phyloP scores from a whole-genome alignment of 768 basidiomycete species.

The Terana coerulea region DNA sequence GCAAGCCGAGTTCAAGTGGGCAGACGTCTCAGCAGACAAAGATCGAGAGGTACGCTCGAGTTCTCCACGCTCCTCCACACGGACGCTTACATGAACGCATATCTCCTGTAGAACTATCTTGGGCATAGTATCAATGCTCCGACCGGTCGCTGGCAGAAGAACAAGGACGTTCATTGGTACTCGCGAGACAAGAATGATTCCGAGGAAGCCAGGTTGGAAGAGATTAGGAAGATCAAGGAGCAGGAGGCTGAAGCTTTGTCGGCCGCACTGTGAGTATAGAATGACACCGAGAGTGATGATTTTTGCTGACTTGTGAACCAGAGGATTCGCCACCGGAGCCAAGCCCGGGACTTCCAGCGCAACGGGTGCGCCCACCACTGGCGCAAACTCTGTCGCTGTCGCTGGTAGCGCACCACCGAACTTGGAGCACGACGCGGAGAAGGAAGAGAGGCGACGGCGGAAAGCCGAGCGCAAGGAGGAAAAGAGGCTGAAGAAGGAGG shows the following conservation, averaged over 20 bases:
- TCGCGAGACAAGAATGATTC: conserved; percentile 49
- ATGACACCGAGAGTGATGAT: too few species aligned
- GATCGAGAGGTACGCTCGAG: conserved; percentile 70
- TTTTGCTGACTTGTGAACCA: conserved; percentile 25
- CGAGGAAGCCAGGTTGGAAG: conserved; percentile 56
- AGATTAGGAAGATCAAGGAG: conserved; percentile 81
- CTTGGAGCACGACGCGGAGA: conserved; percentile 23
- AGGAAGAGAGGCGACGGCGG: conserved; percentile 30
- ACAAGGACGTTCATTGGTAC: conserved; percentile 97
- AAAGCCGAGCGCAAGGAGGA: conserved; percentile 50
- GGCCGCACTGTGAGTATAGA: conserved; percentile 60
- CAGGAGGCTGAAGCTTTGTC: conserved; percentile 86
- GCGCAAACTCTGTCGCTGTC: conserved; percentile 28
- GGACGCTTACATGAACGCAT: not conserved
- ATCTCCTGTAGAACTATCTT: conserved; percentile 73
- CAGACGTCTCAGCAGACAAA: conserved; percentile 88
- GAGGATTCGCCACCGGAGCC: conserved; percentile 61
- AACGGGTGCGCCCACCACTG: conserved; percentile 21
- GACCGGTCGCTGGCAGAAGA: conserved; percentile 95
- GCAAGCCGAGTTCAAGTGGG: conserved; percentile 88
- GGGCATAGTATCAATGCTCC: conserved; percentile 95
- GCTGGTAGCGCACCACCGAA: conserved; percentile 14
- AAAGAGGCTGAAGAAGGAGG: conserved; percentile 43
- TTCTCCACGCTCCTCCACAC: not conserved
- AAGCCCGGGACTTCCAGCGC: conserved; percentile 16